Conservation (phyloP, 2,329 filamentous ascomycete species). For the Talaromyces sp. region DNA sequence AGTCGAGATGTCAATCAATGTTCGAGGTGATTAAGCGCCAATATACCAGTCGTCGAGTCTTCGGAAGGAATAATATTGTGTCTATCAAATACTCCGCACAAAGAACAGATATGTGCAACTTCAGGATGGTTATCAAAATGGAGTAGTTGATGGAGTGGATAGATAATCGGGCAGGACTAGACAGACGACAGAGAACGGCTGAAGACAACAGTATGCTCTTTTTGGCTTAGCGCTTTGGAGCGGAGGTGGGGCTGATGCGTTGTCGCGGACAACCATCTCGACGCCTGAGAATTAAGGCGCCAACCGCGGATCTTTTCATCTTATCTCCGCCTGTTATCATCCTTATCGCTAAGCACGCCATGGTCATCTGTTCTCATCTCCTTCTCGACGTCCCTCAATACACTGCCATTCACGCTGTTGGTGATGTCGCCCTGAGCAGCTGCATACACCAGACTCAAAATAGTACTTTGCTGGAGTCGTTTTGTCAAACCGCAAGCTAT, state of each 20-base stretch:
- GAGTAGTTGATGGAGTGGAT: neutral
- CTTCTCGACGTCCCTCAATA: neutral
- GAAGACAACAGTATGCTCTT: conserved; percentile 39
- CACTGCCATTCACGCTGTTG: neutral
- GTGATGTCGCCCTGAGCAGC: neutral
- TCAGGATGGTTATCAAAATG: neutral
- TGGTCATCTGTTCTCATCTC: neutral
- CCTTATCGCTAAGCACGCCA: neutral
- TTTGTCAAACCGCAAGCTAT: neutral
- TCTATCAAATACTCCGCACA: neutral
- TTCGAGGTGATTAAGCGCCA: neutral
- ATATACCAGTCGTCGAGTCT: neutral
- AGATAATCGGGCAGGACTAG: neutral
- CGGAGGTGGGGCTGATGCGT: conserved; percentile 30
- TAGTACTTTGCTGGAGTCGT: neutral
- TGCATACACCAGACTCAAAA: neutral
- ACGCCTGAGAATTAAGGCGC: neutral
- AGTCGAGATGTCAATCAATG: neutral
- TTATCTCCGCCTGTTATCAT: neutral
- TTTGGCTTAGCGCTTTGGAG: conserved; percentile 32
- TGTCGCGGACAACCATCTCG: conserved; percentile 36
- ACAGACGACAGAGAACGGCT: neutral
- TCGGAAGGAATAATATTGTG: neutral
- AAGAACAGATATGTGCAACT: no score
- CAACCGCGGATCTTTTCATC: neutral